These are phyloP conservation scores for Alternaria angustiovoidea DNA, from an alignment of 2,329 filamentous ascomycete genomes.

Conservation along the genomic window DNA sequence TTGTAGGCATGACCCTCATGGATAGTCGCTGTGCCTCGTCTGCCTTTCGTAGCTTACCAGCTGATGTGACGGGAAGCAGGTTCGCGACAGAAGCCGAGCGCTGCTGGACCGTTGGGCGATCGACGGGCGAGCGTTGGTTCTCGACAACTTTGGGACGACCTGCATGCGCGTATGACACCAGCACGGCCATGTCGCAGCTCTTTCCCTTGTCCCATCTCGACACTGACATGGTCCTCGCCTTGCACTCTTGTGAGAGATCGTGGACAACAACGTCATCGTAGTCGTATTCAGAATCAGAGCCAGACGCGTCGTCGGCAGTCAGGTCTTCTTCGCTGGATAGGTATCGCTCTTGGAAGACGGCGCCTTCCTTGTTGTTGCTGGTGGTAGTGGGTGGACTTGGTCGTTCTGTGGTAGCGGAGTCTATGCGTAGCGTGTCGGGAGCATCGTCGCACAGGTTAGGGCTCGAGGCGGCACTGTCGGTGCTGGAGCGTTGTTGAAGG, in stretches of 20 bases:
- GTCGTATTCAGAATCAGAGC: conserved; percentile 39
- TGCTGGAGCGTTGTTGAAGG: conserved; percentile 36
- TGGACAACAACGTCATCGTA: conserved; percentile 44
- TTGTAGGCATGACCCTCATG: conserved; percentile 29
- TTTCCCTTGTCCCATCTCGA: conserved; percentile 44
- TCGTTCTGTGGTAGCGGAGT: conserved; percentile 31
- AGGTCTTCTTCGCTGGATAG: conserved; percentile 52
- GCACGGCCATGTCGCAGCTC: conserved; percentile 49
- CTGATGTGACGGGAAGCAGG: conserved; percentile 35
- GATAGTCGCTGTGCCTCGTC: conserved; percentile 40
- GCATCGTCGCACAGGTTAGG: conserved; percentile 48
- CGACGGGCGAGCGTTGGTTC: conserved; percentile 31
- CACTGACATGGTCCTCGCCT: conserved; percentile 45
- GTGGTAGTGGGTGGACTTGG: conserved; percentile 14
- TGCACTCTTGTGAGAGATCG: conserved; percentile 37
- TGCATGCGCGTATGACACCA: conserved; percentile 48
- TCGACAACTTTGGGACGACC: conserved; percentile 51
- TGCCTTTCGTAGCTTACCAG: conserved; percentile 39
- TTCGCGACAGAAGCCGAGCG: conserved; percentile 48
- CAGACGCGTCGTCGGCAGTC: conserved; percentile 44
- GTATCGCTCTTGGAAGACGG: conserved; percentile 48
- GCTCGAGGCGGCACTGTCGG: conserved; percentile 45
- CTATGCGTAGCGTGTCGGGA: conserved; percentile 45
- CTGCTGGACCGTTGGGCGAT: conserved; percentile 30
- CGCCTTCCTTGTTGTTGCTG: conserved; percentile 29